Conservation (phyloP, 2,329 filamentous ascomycete genomes). For the Aspergillus sp. region DNA sequence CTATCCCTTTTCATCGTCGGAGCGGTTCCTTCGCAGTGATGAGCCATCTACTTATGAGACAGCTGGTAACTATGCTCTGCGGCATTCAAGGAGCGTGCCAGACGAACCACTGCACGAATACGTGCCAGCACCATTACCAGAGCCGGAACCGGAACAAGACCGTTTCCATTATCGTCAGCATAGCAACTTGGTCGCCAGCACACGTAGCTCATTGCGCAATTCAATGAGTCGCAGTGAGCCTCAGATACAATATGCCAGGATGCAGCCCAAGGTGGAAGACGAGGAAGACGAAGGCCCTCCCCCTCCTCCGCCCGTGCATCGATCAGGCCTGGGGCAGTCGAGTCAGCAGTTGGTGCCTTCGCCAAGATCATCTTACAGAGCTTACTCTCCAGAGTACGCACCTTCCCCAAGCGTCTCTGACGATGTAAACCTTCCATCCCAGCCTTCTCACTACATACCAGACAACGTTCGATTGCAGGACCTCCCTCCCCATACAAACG, state of each 20-base stretch:
- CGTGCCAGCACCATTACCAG: not conserved
- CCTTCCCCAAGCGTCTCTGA: conserved; percentile 13
- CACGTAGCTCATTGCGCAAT: conserved; percentile 18
- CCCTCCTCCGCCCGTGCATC: conserved; percentile 31
- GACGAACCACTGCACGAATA: conserved; percentile 15
- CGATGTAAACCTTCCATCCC: conserved; percentile 16
- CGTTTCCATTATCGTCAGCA: conserved; percentile 21
- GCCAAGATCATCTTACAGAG: conserved; percentile 18
- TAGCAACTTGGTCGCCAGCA: conserved; percentile 19
- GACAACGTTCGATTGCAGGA: conserved; percentile 16
- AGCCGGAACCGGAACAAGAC: conserved; percentile 11
- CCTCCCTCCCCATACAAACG: conserved; percentile 18
- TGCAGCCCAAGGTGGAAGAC: conserved; percentile 45
- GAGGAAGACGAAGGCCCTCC: conserved; percentile 34
- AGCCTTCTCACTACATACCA: conserved; percentile 17
- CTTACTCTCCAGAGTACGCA: conserved; percentile 23
- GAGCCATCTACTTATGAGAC: conserved; percentile 14
- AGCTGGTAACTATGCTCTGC: conserved; percentile 14
- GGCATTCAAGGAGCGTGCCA: conserved; percentile 10
- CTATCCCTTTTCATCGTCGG: conserved; percentile 14
- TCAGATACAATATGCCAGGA: conserved; percentile 34
- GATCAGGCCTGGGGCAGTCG: conserved; percentile 24
- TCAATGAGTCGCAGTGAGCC: conserved; percentile 21
- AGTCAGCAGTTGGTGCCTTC: conserved; percentile 19
- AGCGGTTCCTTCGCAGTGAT: conserved; percentile 19